A percentile compares a stretch with the other conserved stretches of the same genome.
Evolutionary conservation across 208 protist genomes (phyloP).

Genomic region (Wallacemonas rigidus): DNA sequence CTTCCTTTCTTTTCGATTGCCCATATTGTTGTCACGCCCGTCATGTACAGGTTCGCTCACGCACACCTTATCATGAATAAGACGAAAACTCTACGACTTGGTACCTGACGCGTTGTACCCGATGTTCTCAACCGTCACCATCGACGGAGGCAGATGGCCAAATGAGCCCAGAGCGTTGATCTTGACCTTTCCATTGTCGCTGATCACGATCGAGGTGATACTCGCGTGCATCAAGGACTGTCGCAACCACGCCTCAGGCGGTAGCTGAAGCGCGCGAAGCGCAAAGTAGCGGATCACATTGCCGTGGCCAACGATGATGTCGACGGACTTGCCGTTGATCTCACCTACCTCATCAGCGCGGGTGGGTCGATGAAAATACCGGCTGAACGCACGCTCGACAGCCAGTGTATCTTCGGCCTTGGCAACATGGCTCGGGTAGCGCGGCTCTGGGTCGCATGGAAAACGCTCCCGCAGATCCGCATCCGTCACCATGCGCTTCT

Average conservation of each 20-base stretch:
- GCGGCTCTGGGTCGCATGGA: slow-evolving; percentile 62
- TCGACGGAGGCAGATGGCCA: slow-evolving; percentile 54
- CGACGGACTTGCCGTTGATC: slow-evolving; percentile 41
- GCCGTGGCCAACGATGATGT: slow-evolving; percentile 81
- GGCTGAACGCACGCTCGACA: slow-evolving; percentile 55
- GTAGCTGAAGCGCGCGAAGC: slow-evolving; percentile 81
- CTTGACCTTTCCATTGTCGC: slow-evolving; percentile 51
- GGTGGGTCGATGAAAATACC: slow-evolving; percentile 69
- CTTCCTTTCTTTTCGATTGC: too few relatives aligned
- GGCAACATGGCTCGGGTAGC: slow-evolving; percentile 15
- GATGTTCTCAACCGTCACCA: slow-evolving; percentile 60
- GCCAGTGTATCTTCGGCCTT: slow-evolving; percentile 38
- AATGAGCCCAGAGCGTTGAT: slow-evolving; percentile 48
- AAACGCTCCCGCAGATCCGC: slow-evolving; percentile 51
- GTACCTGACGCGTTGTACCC: slow-evolving; percentile 21
- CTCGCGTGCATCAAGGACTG: slow-evolving; percentile 70
- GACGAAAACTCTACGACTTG: neutral
- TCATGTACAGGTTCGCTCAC: too few relatives aligned
- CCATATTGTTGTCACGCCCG: too few relatives aligned
- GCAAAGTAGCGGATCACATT: slow-evolving; percentile 90
- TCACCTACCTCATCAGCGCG: slow-evolving; percentile 17
- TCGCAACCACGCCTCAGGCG: slow-evolving; percentile 82
- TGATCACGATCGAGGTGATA: slow-evolving; percentile 64
- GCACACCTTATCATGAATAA: too few relatives aligned
- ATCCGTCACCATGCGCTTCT: slow-evolving; percentile 33